phyloP scores from a whole-genome alignment of 352 stramenopile genomes.

The Phytophthora constricta region DNA sequence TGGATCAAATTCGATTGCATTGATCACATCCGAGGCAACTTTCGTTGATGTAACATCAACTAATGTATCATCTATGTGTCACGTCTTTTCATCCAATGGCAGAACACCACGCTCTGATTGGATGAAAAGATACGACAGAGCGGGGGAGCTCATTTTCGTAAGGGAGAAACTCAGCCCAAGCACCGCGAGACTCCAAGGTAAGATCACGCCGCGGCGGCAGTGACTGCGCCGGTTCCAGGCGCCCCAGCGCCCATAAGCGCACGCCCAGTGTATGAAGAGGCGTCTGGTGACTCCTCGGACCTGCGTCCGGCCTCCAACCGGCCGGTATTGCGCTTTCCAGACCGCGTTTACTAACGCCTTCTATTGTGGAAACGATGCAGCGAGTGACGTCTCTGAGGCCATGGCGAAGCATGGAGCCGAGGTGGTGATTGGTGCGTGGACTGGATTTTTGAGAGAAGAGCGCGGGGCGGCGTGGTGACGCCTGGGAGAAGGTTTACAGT shows the following conservation, averaged over 20 bases:
- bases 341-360: slow-evolving; percentile 3
- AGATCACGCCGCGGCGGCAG: slow-evolving; percentile 22
- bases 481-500: background rate
- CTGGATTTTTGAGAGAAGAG: background rate
- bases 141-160: slow-evolving; percentile 31
- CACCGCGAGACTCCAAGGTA: slow-evolving; percentile 31
- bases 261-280: slow-evolving; percentile 3
- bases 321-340: slow-evolving; percentile 12
- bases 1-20: too few relatives aligned
- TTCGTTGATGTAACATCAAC: too few relatives aligned
- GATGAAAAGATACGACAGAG: slow-evolving; percentile 5
- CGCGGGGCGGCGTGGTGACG: background rate
- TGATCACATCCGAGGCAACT: too few relatives aligned
- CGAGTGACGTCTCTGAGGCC: slow-evolving; percentile 30
- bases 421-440: slow-evolving; percentile 74
- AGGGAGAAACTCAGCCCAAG: slow-evolving; percentile 34
- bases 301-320: background rate
- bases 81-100: slow-evolving; percentile 41
- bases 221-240: background rate
- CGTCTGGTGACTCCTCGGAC: slow-evolving; percentile 8
- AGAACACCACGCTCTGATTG: background rate
- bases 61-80: background rate
- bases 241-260: background rate
- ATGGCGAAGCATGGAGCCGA: slow-evolving; percentile 85
- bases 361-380: slow-evolving; percentile 17